These are phyloP conservation scores for Dryas integrifolia DNA, from an alignment of 331 rosid species.

Conservation along the genomic window DNA sequence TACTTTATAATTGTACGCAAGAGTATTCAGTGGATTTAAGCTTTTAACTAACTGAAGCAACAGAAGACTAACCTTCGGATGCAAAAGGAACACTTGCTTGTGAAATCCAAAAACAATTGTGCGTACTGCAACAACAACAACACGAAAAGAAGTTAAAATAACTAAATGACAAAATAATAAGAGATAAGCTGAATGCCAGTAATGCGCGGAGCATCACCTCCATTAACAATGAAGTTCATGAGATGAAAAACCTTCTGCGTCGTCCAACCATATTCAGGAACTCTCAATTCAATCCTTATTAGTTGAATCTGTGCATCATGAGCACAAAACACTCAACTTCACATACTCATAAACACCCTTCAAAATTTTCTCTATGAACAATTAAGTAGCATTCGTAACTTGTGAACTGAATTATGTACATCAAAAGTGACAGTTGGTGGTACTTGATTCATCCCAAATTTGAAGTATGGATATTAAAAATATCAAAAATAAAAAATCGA, in stretches of 20 bases:
- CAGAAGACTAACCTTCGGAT: slow-evolving; percentile 56
- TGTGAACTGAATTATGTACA: background rate
- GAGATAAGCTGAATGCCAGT: background rate
- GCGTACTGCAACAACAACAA: slow-evolving; percentile 58
- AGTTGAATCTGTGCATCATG: slow-evolving; percentile 62
- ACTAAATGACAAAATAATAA: slow-evolving; percentile 6
- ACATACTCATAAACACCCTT: background rate
- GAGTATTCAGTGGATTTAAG: background rate
- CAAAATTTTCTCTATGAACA: background rate
- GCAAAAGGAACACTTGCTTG: slow-evolving; percentile 58
- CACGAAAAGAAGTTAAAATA: slow-evolving; percentile 1
- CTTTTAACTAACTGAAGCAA: background rate
- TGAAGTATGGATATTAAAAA: background rate
- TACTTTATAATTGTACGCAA: background rate
- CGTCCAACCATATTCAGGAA: slow-evolving; percentile 95
- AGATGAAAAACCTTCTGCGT: slow-evolving; percentile 95
- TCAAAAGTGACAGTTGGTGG: background rate
- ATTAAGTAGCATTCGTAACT: background rate
- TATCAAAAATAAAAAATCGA: background rate
- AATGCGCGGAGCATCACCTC: slow-evolving; percentile 49
- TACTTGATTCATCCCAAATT: background rate
- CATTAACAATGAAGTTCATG: slow-evolving; percentile 89
- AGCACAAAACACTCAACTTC: slow-evolving; percentile 6
- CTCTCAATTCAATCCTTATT: slow-evolving; percentile 88
- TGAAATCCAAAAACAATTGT: slow-evolving; percentile 93